Base-by-base conservation (phyloP, 2,329 filamentous ascomycete species). In the Lecanicillium sp. region DNA sequence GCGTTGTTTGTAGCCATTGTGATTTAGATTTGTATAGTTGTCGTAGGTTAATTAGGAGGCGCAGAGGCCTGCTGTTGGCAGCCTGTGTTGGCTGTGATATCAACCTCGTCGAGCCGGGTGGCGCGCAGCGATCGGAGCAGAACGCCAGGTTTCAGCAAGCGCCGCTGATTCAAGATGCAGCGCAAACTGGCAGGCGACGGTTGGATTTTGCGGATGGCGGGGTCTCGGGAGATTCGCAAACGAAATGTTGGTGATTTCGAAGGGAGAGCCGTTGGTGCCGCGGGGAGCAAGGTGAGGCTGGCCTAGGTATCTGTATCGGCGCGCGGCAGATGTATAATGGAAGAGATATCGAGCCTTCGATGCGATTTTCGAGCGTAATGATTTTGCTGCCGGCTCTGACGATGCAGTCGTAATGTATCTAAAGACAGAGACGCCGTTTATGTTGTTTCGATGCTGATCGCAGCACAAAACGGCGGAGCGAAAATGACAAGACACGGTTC, bases 1-100 rank as follows among this genome's bases (percentile, higher is more conserved):
- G 65, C 62, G 10, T 43, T 30, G 14, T 19, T 45, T n/a, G 11
- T 15, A 3, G 41, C 5, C 45, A 48, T 48, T 4, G 5, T 5
- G 8, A 33, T 33, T 11, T 33, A 15, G 8, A 6, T 11, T 12
- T 33, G 30, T 33, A 15, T 15, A 8, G 5, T 11, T 33, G 30
- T 33, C 26, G 26, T 12, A 7, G 26, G 26, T 29, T 7, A 29
- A 29, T n/a, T n/a, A n/a, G n/a, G n/a, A n/a, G n/a, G n/a, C n/a
- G n/a, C n/a, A n/a, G n/a, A n/a, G n/a, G n/a, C n/a, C n/a, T n/a
- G n/a, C n/a, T n/a, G n/a, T n/a, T n/a, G n/a, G n/a, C n/a, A n/a
- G n/a, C n/a, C n/a, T n/a, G n/a, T n/a, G n/a, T n/a, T n/a, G n/a
- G n/a, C n/a, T n/a, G n/a, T n/a, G n/a, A n/a, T n/a, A n/a, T n/a